Conservation (phyloP, 257 asterid genomes). For the Plantago ovata region DNA sequence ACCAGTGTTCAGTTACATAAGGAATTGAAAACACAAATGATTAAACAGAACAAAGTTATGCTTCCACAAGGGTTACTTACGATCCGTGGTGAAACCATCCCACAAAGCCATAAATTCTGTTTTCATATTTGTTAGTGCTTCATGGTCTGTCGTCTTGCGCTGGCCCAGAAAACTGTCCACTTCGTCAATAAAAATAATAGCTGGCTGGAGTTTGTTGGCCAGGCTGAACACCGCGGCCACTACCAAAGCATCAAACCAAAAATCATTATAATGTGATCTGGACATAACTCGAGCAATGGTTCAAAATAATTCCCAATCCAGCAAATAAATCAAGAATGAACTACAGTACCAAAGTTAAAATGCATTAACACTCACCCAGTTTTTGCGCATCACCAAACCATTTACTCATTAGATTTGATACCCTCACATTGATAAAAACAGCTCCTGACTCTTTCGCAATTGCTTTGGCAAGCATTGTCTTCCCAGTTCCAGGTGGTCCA, state of each 20-base stretch:
- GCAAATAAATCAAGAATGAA: no score
- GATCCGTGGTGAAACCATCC: slow-evolving; percentile 98
- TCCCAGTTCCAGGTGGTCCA: slow-evolving; percentile 99
- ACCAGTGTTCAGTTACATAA: background rate
- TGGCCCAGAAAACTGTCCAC: slow-evolving; percentile 97
- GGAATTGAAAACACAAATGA: slow-evolving; percentile 13
- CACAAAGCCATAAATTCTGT: slow-evolving; percentile 98
- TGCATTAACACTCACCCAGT: slow-evolving; percentile 42
- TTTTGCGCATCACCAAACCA: slow-evolving; percentile 99
- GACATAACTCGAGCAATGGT: no score
- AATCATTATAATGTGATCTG: slow-evolving; percentile 9
- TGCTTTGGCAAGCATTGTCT: slow-evolving; percentile 99
- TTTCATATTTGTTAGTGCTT: slow-evolving; percentile 84
- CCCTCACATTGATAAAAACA: slow-evolving; percentile 76
- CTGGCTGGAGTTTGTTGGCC: slow-evolving; percentile 96
- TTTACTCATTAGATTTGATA: slow-evolving; percentile 93
- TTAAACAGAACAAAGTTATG: slow-evolving; percentile 8
- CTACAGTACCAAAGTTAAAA: background rate
- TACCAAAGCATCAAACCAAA: slow-evolving; percentile 30
- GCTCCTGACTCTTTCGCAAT: slow-evolving; percentile 96
- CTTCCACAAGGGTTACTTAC: slow-evolving; percentile 38
- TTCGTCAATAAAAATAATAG: slow-evolving; percentile 96
- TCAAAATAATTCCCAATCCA: no score
- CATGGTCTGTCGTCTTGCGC: slow-evolving; percentile 81
- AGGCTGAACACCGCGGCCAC: slow-evolving; percentile 94